Evolutionary conservation across 129 eudicot genomes (phyloP), one percentile per base, ranked within the genome.

Genomic region (Centrapalus pauciflorus): DNA sequence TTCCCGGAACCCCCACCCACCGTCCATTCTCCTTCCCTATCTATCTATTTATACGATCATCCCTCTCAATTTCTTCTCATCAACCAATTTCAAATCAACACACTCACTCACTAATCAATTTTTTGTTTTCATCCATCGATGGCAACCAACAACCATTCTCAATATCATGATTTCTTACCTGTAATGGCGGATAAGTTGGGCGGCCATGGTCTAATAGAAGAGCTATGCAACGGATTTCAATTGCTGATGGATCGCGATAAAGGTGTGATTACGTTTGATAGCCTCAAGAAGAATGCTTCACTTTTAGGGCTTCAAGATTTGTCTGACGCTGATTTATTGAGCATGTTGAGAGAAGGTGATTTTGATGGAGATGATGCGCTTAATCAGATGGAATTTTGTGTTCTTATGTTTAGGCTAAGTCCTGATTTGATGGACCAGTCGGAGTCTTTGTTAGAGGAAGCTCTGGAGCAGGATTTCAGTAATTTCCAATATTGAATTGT

Each of bases 321-420:
- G 27, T 66, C 76, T 0, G 96, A 88, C 67, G 85, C 68, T 8
- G 93, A 88, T 66, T 78, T 88, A 6, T 14, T 33, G 46, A 60
- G 80, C 20, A 85, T 83, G 96, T 34, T 89, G 35, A 76, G 43
- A 32, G 84, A 82, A 76, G 96, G 96, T 0, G 96, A 89, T 70
- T 80, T 71, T 40, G 96, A 89, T 60, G 89, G 87, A 3, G 96
- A 89, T 71, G 89, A 82, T 7, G 89, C 87, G 7, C 81, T 88
- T n/a, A 84, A 70, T 73, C 80, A 89, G 80, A 89, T 89, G 96
- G 96, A 89, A 29, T 89, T 89, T 78, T 89, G 96, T 55, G 96
- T 89, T 38, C 63, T 89, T 52, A 89, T 89, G 96, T 89, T 89
- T 33, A 85, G 96, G 72, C 73, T 85, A 27, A 85, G 96, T 59